Evolutionary conservation across 768 basidiomycete genomes (phyloP), one percentile per base, ranked within the genome.

Genomic region (Lyophyllum atratum): DNA sequence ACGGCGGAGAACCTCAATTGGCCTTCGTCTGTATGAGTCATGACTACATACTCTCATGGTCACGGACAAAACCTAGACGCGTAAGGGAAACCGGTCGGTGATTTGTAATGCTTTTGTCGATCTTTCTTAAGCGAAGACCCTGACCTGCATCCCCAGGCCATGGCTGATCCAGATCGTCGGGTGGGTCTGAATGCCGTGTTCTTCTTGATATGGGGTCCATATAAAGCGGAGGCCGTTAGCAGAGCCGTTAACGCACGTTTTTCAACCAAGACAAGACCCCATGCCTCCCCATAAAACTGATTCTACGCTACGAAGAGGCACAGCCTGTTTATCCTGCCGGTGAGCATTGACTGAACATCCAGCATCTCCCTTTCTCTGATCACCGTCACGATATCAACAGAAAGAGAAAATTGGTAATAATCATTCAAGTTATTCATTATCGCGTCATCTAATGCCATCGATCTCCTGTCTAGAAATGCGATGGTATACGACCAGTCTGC

Each of bases 401-500:
- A 59, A 74, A 77, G 63, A 69, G 77, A 52, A 80, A 80, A 60
- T 64, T 80, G 64, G 79, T 80, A 61, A 56, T 76, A 56, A 22
- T 29, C 28, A 12, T 3, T 10, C 15, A 44, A 33, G 17, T 22
- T 21, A 8, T 40, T 29, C 26, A 28, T 34, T 6, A 12, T 10
- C 46, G 10, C 17, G 21, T n/a, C 22, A 22, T 25, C 48, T 50
- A 25, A 54, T 25, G n/a, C 19, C 19, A 45, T 55, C 26, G 22
- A 45, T 57, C n/a, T n/a, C 47, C n/a, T 6, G 44, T 34, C 11
- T 60, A 87, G 85, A 81, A 83, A 81, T 87, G 85, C 65, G 83
- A 85, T 63, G 84, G 84, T 17, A 67, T 66, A 24, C 81, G 82
- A 39, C 85, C 85, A 15, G 73, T 79, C 33, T 86, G 85, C 64